Evolutionary conservation across 768 basidiomycete species (phyloP).

Genomic region (Mycena crocata): DNA sequence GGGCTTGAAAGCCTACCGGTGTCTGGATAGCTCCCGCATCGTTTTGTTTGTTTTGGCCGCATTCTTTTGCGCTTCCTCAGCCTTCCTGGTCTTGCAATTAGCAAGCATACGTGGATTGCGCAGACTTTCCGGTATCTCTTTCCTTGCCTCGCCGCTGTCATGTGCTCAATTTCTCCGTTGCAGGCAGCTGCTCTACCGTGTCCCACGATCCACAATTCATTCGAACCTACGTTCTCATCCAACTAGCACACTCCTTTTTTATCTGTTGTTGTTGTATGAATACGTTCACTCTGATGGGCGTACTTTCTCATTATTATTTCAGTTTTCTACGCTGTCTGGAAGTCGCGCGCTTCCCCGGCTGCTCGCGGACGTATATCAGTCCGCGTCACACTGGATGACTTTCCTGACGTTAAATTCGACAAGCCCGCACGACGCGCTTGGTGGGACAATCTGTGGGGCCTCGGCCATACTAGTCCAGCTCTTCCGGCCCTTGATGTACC

Average conservation of each 20-base stretch:
- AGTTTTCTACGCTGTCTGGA: constrained; percentile 70
- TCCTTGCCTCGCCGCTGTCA: background rate
- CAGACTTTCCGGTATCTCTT: constrained; percentile 59
- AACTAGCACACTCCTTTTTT: constrained; percentile 67
- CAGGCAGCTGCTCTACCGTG: constrained; percentile 60
- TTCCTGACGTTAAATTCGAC: constrained; percentile 45
- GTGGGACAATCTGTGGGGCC: constrained; percentile 60
- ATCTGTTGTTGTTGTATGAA: constrained; percentile 70
- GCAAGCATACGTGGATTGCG: constrained; percentile 51
- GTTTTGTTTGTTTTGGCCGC: constrained; percentile 57
- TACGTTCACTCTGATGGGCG: background rate
- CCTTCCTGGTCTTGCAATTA: constrained; percentile 56
- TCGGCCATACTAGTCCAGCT: background rate
- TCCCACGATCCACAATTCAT: constrained; percentile 49
- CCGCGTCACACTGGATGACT: constrained; percentile 57
- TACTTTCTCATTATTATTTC: constrained; percentile 19
- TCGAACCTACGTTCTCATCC: constrained; percentile 58
- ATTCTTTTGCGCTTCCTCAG: constrained; percentile 56
- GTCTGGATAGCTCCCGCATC: constrained; percentile 68
- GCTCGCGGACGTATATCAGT: constrained; percentile 69
- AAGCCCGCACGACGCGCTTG: constrained; percentile 54
- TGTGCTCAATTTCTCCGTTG: background rate
- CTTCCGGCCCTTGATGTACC: constrained; percentile 16
- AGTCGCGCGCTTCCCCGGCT: constrained; percentile 59
- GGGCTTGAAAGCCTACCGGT: constrained; percentile 75